Evolutionary conservation across 352 stramenopile genomes (phyloP), one percentile per base, ranked within the genome.

Genomic region (Globisporangium paddicum): DNA sequence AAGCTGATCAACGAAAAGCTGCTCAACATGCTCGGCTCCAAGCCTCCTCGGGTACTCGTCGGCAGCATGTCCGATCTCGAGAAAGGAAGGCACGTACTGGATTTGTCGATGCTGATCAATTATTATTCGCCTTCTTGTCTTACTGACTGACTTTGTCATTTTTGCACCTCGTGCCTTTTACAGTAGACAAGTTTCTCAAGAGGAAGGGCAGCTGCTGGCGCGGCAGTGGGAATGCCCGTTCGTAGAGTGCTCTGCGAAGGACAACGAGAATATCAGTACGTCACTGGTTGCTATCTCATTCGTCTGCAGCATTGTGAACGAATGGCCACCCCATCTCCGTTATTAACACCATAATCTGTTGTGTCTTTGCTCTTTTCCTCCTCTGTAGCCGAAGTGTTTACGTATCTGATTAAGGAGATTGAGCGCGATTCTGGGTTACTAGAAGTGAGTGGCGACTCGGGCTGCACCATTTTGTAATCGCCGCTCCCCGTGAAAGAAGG

Each of bases 51-150:
- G n/a, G 92, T 98, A 40, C 71, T 98, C 11, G 90, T 98, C 7
- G 95, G 91, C 32, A 97, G 86, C 68, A 98, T 98, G 90, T 96
- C 87, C 46, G 95, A 98, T 81, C 74, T 98, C 63, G 89, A 96
- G 55, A 85, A 86, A 62, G 88, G 90, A 69, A 84, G 95, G 75
- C 77, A 87, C 64, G 84, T 93, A 38, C 37, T 28, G 14, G 6
- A 2, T 14, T 28, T 55, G 32, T 13, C 28, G 28, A 6, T 38
- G 21, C 16, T 55, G 9, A 10, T 5, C 26, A 1, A 16, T 25
- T 28, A 14, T 19, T 11, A 21, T 8, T 41, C n/a, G 5, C 30
- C 19, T 7, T 21, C 38, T 44, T 21, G 38, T 18, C 25, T 25
- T 58, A 55, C 55, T 55, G 46, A 55, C 35, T 35, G 46, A 55